phyloP scores from a whole-genome alignment of 2,329 filamentous ascomycete species.

The Botrytis porri region DNA sequence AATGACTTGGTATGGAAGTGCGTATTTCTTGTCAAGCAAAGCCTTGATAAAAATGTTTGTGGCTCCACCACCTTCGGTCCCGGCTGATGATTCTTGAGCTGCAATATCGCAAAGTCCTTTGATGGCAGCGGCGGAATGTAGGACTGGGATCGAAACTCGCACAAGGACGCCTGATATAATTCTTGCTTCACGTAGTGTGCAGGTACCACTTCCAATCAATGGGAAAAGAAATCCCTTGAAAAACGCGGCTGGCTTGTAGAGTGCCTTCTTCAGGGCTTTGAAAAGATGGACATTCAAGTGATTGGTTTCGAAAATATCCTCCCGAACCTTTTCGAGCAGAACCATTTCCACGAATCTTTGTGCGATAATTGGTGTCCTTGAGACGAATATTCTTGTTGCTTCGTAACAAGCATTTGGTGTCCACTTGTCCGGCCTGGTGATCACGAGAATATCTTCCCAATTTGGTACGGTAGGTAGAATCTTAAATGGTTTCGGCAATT shows the following conservation, averaged over 20 bases:
- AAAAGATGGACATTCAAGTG: slow-evolving; percentile 96
- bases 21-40: slow-evolving; percentile 94
- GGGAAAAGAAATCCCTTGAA: slow-evolving; percentile 97
- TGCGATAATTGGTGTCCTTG: slow-evolving; percentile 73
- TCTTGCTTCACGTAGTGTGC: slow-evolving; percentile 85
- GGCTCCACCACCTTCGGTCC: slow-evolving; percentile 82
- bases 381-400: slow-evolving; percentile 89
- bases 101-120: slow-evolving; percentile 93
- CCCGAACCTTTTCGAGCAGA: slow-evolving; percentile 83
- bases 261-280: slow-evolving; percentile 84
- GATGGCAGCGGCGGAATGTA: slow-evolving; percentile 88
- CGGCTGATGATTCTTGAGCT: slow-evolving; percentile 78
- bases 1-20: slow-evolving; percentile 89
- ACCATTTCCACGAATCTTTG: slow-evolving; percentile 86
- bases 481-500: slow-evolving; percentile 96
- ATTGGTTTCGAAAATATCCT: slow-evolving; percentile 90
- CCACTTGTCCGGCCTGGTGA: slow-evolving; percentile 75
- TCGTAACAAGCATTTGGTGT: slow-evolving; percentile 82
- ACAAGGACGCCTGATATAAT: slow-evolving; percentile 86
- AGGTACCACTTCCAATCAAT: slow-evolving; percentile 78
- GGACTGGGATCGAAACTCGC: slow-evolving; percentile 80
- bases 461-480: slow-evolving; percentile 88
- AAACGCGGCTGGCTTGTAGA: slow-evolving; percentile 93
- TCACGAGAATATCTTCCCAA: slow-evolving; percentile 83
- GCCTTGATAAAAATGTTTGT: slow-evolving; percentile 95